Percentiles rank a stretch among this genome's conserved stretches.
These are phyloP conservation scores for Leccinum subrobustum DNA, from an alignment of 1,284 basidiomycete species.

Conservation along the genomic window DNA sequence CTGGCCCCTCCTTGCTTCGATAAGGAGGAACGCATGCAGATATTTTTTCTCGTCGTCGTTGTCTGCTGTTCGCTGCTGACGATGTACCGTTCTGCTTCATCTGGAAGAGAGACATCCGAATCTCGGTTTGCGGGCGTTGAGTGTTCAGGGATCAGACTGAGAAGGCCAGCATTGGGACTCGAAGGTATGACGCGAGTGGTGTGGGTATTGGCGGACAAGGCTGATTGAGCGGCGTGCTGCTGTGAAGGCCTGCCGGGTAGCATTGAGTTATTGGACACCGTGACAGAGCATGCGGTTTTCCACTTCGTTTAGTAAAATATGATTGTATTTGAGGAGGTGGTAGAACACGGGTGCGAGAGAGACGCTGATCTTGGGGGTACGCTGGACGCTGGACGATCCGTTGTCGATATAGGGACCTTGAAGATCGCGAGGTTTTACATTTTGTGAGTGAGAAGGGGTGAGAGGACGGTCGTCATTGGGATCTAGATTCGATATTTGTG, in stretches of 20 bases:
- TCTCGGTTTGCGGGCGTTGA: slow-evolving; percentile 35
- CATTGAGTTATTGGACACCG: slow-evolving; percentile 5
- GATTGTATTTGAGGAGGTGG: slow-evolving; percentile 26
- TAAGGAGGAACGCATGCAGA: too few species aligned
- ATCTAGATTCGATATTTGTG: slow-evolving; percentile 16
- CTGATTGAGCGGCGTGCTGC: slow-evolving; percentile 6
- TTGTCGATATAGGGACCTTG: slow-evolving; percentile 30
- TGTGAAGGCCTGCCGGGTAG: slow-evolving; percentile 12
- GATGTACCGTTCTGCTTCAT: too few species aligned
- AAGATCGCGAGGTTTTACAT: slow-evolving; percentile 32
- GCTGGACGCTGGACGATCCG: slow-evolving; percentile 18
- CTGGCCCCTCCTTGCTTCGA: slow-evolving; percentile 38
- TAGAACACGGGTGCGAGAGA: slow-evolving; percentile 20
- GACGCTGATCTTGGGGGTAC: slow-evolving; percentile 44
- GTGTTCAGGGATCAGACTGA: slow-evolving; percentile 31
- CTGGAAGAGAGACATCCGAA: too few species aligned
- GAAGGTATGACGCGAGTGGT: slow-evolving; percentile 23
- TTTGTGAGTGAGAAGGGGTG: slow-evolving; percentile 41
- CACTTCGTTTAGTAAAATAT: too few species aligned
- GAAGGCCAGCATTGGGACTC: slow-evolving; percentile 21
- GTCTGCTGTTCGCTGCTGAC: too few species aligned
- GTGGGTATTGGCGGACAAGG: slow-evolving; percentile 8
- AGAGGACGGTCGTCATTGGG: slow-evolving; percentile 23
- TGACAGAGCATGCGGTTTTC: too few species aligned
- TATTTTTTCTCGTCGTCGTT: too few species aligned